Conservation (phyloP, 176 grass and related monocot species). For the Phoenix dactylifera region DNA sequence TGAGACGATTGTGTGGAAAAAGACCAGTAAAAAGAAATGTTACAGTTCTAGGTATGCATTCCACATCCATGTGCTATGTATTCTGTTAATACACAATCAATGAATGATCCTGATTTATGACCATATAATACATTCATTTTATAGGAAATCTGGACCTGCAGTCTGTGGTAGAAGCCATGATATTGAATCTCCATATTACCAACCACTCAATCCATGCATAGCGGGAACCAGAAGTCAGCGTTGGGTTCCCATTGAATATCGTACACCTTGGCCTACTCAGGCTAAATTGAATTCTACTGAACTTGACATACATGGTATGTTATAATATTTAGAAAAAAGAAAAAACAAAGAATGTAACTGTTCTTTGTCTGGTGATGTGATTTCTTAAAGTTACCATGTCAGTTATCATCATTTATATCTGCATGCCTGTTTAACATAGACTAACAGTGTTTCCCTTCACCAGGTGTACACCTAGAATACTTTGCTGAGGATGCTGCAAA, state of each 20-base stretch:
- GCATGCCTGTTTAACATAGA: neutral
- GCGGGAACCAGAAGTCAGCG: slow-evolving; percentile 79
- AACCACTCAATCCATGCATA: slow-evolving; percentile 78
- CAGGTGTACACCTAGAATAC: slow-evolving; percentile 62
- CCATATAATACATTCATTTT: slow-evolving; percentile 7
- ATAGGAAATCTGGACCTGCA: slow-evolving; percentile 67
- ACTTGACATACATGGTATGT: slow-evolving; percentile 69
- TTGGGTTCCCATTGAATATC: slow-evolving; percentile 83
- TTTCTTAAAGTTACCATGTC: no score
- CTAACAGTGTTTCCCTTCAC: slow-evolving; percentile 5
- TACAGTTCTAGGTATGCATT: slow-evolving; percentile 62
- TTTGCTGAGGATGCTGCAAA: slow-evolving; percentile 71
- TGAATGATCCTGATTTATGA: no score
- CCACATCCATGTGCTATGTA: neutral
- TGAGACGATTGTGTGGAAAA: slow-evolving; percentile 98
- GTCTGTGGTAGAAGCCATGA: slow-evolving; percentile 68
- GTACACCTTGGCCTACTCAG: slow-evolving; percentile 66
- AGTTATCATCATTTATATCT: no score
- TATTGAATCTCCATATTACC: slow-evolving; percentile 82
- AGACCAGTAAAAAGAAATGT: slow-evolving; percentile 68
- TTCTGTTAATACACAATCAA: no score
- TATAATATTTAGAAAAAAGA: no score
- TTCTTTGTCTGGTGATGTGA: no score
- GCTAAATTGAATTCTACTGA: slow-evolving; percentile 72
- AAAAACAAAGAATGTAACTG: no score